phyloP scores from a whole-genome alignment of 2,329 filamentous ascomycete species.

The Trichoderma endophyticum region DNA sequence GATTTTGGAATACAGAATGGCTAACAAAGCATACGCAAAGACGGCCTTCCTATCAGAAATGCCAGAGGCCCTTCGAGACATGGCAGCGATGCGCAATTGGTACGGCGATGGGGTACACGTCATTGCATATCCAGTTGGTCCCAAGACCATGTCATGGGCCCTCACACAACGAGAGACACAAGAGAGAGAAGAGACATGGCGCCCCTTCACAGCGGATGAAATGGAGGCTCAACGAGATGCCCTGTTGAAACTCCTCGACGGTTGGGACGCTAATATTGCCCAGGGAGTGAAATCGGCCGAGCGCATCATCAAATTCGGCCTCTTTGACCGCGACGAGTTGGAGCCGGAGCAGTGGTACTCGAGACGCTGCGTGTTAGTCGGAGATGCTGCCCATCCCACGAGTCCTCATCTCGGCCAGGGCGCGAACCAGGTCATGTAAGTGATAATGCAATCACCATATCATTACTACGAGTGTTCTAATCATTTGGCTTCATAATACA shows the following conservation, averaged over 20 bases:
- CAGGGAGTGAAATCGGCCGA: conserved; percentile 24
- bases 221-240: conserved; percentile 19
- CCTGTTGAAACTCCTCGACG: conserved; percentile 20
- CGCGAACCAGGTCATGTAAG: conserved; percentile 25
- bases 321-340: conserved; percentile 28
- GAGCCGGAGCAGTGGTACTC: conserved; percentile 24
- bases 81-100: conserved; percentile 25
- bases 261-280: conserved; percentile 22
- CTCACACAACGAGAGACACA: conserved; percentile 24
- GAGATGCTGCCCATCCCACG: conserved; percentile 28
- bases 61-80: conserved; percentile 17
- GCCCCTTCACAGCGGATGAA: conserved; percentile 23
- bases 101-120: conserved; percentile 27
- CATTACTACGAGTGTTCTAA: background rate
- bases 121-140: conserved; percentile 25
- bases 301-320: conserved; percentile 27
- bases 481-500: background rate
- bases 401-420: conserved; percentile 29
- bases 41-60: conserved; percentile 25
- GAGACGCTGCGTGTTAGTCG: conserved; percentile 24
- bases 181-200: conserved; percentile 27
- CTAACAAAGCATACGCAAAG: conserved; percentile 13
- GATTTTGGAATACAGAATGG: background rate
- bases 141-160: conserved; percentile 25
- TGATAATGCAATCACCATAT: background rate